A percentile compares a stretch with the other conserved stretches of the same genome.
Evolutionary conservation across 306 rosid genomes (phyloP).

Genomic region (Rosa rugosa): DNA sequence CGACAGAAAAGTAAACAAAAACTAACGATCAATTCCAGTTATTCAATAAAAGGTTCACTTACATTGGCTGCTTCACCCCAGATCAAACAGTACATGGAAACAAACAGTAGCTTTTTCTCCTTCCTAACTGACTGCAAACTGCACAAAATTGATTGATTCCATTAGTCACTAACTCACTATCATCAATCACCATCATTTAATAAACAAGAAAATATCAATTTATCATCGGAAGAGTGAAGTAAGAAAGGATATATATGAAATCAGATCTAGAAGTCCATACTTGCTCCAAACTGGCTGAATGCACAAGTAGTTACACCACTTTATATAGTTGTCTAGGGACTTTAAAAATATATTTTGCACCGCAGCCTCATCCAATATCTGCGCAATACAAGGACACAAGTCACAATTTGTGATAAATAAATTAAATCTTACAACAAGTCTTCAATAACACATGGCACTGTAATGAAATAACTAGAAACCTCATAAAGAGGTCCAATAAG

Average conservation of each 20-base stretch:
- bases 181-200: not conserved
- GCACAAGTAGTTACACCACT: conserved; percentile 78
- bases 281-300: conserved; percentile 93
- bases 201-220: not conserved
- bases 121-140: conserved; percentile 65
- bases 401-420: not conserved
- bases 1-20: not conserved
- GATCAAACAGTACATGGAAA: too few relatives aligned
- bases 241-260: not conserved
- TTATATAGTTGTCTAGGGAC: conserved; percentile 84
- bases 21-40: conserved; percentile 4
- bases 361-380: conserved; percentile 85
- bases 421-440: not conserved
- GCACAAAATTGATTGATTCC: conserved; percentile 25
- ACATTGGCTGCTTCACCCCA: conserved; percentile 99
- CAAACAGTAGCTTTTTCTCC: conserved; percentile 77
- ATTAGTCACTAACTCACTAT: conserved; percentile 12
- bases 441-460: not conserved
- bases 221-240: not conserved
- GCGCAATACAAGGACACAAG: conserved; percentile 22
- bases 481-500: not conserved
- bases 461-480: not conserved
- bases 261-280: conserved; percentile 37
- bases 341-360: conserved; percentile 57
- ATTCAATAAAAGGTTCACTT: conserved; percentile 37